Base-by-base conservation (phyloP, 1,284 basidiomycete species). In the Leccinum olivaceoglutinosum region DNA sequence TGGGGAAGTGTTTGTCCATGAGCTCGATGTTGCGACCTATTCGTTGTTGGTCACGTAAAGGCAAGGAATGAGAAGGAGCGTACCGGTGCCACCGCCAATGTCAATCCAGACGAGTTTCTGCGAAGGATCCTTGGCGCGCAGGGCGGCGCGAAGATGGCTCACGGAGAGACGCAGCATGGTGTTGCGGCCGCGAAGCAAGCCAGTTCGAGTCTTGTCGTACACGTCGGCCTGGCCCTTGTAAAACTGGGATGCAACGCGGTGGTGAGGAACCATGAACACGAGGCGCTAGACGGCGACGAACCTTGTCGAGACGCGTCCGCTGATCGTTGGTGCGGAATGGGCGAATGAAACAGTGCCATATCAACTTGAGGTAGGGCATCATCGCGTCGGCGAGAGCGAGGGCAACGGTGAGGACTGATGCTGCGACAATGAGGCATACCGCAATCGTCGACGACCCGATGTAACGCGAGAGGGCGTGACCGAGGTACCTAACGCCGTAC, bases 21-120 rank as follows among this genome's bases (percentile, higher is more conserved):
- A 87, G 80, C 76, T 93, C 92, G 68, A 93, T 88, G 75, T 93
- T 93, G 80, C 89, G 88, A 12, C 90, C 87, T 82, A 61, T 36
- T 51, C 25, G 16, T 12, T 62, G 34, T 65, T 21, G 62, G 57
- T 59, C 25, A 4, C 18, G 39, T 54, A 8, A 62, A 4, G 38
- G 18, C 34, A 46, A 54, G 36, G 25, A 51, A 54, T 38, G 32
- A 34, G 25, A 51, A 2, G 0, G 14, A 46, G 63, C 70, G 63
- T 29, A 29, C 87, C 89, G 10, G 91, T 93, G 41, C 91, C 92
- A 34, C 91, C 92, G 9, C 91, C 92, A 62, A 93, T 86, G 73
- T 93, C 92, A 38, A 93, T 82, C 92, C 92, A 93, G 38, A 93
- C 82, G 10, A 90, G 78, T 34, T 80, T 79, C 69, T 83, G 81